Base-by-base conservation (phyloP, 495 filamentous ascomycete genomes). In the Diplogelasinospora grovesii region DNA sequence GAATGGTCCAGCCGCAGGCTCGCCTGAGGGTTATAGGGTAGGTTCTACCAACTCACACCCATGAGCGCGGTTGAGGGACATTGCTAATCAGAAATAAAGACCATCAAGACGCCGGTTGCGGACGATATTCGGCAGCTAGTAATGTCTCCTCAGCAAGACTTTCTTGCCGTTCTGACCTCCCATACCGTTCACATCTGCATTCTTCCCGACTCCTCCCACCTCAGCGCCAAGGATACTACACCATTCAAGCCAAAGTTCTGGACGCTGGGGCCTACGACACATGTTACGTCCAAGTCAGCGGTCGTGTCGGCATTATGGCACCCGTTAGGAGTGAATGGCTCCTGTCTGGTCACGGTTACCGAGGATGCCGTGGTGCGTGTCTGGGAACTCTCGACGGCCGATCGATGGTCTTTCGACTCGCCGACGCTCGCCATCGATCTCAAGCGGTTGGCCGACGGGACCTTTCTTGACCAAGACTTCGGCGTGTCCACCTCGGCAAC, bases 301-400 rank as follows among this genome's bases (percentile, higher is more conserved):
- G 69, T 95, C 14, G 79, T 77, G 1, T 86, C 84, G 5, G 79
- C 81, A 8, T 37, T 94, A 43, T 95, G 88, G 88, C 89, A 95
- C 65, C 89, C 89, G 1, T 70, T 93, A 1, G 86, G 87, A 0
- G 71, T 83, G 8, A 71, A 74, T 41, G 75, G 79, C 20, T 81
- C 76, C 14, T 81, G 81, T 33, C 64, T 95, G 8, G 83, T 94
- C 2, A 95, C 89, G 0, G 72, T 94, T 31, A 94, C 89, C 4
- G 75, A 76, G 27, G 89, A 94, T 56, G 86, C 87, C 7, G 77
- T 86, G 6, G 83, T 94, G 11, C 79, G 89, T 10, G 62, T 94
- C 22, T 95, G 89, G 89, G 89, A 95, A 59, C 54, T 95, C 19
- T 83, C 86, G 28, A 66, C 77, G 22, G 71, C 79, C 23, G 85